Base-by-base conservation (phyloP, 768 basidiomycete species). In the Collybiopsis luxurians region DNA sequence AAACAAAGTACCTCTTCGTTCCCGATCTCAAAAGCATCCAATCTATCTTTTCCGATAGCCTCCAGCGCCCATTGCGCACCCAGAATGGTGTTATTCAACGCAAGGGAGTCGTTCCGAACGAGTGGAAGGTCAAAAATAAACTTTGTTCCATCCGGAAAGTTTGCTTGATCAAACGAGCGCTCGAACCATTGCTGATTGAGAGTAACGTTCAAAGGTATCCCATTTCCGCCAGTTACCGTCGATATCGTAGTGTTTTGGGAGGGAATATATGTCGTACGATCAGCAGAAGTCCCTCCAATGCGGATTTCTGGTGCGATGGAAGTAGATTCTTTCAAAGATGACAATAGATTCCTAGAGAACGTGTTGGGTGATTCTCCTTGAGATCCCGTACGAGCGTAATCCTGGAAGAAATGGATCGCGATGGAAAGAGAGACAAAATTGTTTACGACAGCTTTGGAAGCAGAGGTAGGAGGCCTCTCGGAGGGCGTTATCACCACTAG, bases 361-460 rank as follows among this genome's bases (percentile, higher is more conserved):
- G n/a, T 43, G 51, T 53, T 53, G 21, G 51, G 36, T 7, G 7
- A 6, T 53, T 39, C 36, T 13, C 51, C 51, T 0, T 53, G n/a
- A 21, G 48, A 27, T 17, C 40, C 51, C 4, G 17, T 26, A 21
- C 51, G 39, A 15, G 51, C 26, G 38, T 53, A 53, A 9, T 53
- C 51, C 19, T 53, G 51, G 11, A 53, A 53, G 15, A 39, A 53
- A 28, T 53, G 51, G 13, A 53, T 53, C 10, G 51, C 51, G 24
- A 53, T 53, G 5, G 51, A 53, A 13, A 53, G 38, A 15, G 51
- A 53, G n/a, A 53, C 27, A 19, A 53, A 53, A n/a, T 53, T 43
- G 24, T 53, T 53, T 17, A 19, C 51, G 4, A 53, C 40, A 30
- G 51, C 17, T 15, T 53, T 53, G 51, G 51, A 53, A 43, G 28